These are phyloP conservation scores for Chenopodium berlandieri DNA, from an alignment of 148 eudicot genomes.

Conservation along the genomic window DNA sequence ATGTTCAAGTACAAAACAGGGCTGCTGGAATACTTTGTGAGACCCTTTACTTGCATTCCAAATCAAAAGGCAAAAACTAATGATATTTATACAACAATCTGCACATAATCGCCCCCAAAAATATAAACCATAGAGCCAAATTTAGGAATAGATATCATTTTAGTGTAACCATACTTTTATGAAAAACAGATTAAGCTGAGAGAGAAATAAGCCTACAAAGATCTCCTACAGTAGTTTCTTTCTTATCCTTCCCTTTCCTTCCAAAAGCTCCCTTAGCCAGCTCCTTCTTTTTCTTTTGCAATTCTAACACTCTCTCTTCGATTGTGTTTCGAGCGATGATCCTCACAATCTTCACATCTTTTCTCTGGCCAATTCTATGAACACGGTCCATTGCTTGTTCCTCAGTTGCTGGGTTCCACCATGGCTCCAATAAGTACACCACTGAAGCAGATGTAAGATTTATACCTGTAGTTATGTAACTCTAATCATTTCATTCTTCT, in stretches of 20 bases:
- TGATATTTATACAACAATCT: constrained; percentile 7
- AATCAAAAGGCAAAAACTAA: not conserved
- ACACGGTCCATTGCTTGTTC: constrained; percentile 98
- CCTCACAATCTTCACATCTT: constrained; percentile 76
- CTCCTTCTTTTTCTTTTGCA: constrained; percentile 80
- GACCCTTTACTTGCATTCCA: not conserved
- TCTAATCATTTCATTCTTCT: not conserved
- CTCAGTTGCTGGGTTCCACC: constrained; percentile 99
- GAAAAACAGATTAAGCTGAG: constrained; percentile 26
- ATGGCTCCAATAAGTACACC: constrained; percentile 84
- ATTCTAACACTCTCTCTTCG: constrained; percentile 77
- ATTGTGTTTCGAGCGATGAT: constrained; percentile 81
- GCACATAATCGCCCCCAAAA: not conserved
- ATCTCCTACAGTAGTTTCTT: constrained; percentile 67
- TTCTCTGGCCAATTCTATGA: constrained; percentile 84
- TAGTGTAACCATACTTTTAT: not conserved
- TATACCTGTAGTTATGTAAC: constrained; percentile 30
- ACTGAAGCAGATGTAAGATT: constrained; percentile 80
- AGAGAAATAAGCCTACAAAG: constrained; percentile 69
- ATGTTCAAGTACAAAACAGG: not conserved
- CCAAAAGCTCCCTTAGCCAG: constrained; percentile 74
- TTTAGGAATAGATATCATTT: not conserved
- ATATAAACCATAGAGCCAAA: not conserved
- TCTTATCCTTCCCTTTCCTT: constrained; percentile 56
- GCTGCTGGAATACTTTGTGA: not conserved